Percentiles rank a stretch among this genome's conserved stretches.
phyloP scores from a whole-genome alignment of 768 basidiomycete species.

The Rhizopogon vinicolor region DNA sequence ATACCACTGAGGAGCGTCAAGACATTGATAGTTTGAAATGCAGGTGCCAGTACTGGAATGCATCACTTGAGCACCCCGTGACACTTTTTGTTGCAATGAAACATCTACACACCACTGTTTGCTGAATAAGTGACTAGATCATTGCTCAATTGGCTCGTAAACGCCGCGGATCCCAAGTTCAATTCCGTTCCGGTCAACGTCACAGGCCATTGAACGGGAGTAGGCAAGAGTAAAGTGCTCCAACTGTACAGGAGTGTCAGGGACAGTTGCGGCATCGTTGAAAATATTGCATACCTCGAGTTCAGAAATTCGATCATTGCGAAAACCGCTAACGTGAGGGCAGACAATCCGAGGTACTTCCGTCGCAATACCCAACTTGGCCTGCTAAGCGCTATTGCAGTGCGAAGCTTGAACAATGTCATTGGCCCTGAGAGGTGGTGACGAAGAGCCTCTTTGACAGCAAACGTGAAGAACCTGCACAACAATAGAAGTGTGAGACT shows the following conservation, averaged over 20 bases:
- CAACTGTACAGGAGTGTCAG: not conserved
- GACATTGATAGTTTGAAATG: not conserved
- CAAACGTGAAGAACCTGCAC: not conserved
- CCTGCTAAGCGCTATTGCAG: not conserved
- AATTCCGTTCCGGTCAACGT: not conserved
- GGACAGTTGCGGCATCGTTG: not conserved
- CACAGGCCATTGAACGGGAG: not conserved
- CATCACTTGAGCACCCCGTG: not conserved
- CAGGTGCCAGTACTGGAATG: not conserved
- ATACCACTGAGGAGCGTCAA: not conserved
- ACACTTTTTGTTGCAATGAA: too few relatives aligned
- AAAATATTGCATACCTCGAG: not conserved
- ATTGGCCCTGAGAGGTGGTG: not conserved
- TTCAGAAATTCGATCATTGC: not conserved
- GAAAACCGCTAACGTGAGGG: not conserved
- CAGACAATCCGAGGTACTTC: not conserved
- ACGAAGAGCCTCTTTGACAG: not conserved
- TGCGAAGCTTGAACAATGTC: not conserved
- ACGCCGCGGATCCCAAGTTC: not conserved
- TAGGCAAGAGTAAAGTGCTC: not conserved
- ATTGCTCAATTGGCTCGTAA: not conserved
- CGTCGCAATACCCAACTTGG: not conserved
- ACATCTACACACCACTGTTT: not conserved
- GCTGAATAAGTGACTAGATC: not conserved
- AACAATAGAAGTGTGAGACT: not conserved